A percentile compares a stretch with the other conserved stretches of the same genome.
These are phyloP conservation scores for Colletotrichum sp. DNA, from an alignment of 2,329 filamentous ascomycete genomes.

Conservation along the genomic window DNA sequence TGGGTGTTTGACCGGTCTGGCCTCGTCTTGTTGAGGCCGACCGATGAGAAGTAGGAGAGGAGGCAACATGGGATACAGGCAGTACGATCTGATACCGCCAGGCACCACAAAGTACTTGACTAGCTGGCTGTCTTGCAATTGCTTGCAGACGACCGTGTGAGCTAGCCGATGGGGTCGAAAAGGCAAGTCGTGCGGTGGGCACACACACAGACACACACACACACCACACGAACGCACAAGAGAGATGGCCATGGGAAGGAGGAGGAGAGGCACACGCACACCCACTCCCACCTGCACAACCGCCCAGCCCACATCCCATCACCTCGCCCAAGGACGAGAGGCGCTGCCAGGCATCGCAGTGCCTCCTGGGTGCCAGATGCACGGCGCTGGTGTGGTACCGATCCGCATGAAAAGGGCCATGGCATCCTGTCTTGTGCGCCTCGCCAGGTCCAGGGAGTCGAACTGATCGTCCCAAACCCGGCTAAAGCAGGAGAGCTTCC, in stretches of 20 bases:
- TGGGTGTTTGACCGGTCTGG: conserved; percentile 10
- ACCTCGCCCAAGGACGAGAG: not conserved
- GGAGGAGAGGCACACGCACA: not conserved
- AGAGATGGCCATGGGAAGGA: not conserved
- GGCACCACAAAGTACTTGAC: conserved; percentile 14
- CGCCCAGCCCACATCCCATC: not conserved
- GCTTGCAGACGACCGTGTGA: conserved; percentile 12
- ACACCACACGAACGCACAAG: not conserved
- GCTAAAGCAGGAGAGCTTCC: not conserved
- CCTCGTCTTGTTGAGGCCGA: conserved; percentile 15
- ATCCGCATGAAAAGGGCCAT: not conserved
- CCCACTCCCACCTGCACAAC: conserved; percentile 1
- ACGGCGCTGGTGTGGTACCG: conserved; percentile 7
- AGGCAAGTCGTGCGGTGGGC: conserved; percentile 15
- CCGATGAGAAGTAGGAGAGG: conserved; percentile 13
- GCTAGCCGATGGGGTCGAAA: not conserved
- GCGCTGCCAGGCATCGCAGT: not conserved
- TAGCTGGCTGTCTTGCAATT: not conserved
- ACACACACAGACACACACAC: not conserved
- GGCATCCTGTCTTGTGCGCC: not conserved
- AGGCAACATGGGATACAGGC: conserved; percentile 12
- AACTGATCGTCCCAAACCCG: not conserved
- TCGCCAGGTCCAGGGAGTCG: not conserved
- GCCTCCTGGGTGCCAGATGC: not conserved
- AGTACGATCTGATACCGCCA: conserved; percentile 6